Conservation (phyloP, 192 early-diverging fungal species). For the Diversispora epigaea region DNA sequence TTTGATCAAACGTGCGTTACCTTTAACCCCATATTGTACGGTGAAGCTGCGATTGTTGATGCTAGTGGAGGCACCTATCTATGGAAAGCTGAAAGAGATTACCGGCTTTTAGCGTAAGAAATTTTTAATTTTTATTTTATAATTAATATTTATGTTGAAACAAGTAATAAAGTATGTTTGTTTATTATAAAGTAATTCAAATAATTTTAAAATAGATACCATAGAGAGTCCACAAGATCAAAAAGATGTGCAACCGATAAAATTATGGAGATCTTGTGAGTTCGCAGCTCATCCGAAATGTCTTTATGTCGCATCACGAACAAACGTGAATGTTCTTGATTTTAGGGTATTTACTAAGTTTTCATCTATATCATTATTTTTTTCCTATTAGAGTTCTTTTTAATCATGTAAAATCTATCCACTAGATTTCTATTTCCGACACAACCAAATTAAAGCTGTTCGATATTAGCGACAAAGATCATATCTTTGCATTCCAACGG, state of each 20-base stretch:
- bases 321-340: slow-evolving; percentile 9
- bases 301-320: slow-evolving; percentile 16
- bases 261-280: slow-evolving; percentile 10
- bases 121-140: no score
- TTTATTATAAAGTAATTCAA: background rate
- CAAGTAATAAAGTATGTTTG: background rate
- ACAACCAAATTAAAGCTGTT: background rate
- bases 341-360: slow-evolving; percentile 22
- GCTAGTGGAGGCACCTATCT: slow-evolving; percentile 17
- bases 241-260: background rate
- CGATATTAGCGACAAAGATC: background rate
- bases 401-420: background rate
- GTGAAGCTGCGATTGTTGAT: slow-evolving; percentile 30
- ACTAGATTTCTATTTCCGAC: background rate
- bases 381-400: background rate
- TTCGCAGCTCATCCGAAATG: slow-evolving; percentile 29
- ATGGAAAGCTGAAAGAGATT: slow-evolving; percentile 20
- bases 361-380: background rate
- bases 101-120: no score
- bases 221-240: background rate
- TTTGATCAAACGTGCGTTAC: slow-evolving; percentile 23
- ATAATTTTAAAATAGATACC: background rate
- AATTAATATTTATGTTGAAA: no score
- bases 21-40: slow-evolving; percentile 29
- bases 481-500: slow-evolving; percentile 27